Conservation (phyloP, 352 stramenopile genomes). For the Globisporangium cystogenes region DNA sequence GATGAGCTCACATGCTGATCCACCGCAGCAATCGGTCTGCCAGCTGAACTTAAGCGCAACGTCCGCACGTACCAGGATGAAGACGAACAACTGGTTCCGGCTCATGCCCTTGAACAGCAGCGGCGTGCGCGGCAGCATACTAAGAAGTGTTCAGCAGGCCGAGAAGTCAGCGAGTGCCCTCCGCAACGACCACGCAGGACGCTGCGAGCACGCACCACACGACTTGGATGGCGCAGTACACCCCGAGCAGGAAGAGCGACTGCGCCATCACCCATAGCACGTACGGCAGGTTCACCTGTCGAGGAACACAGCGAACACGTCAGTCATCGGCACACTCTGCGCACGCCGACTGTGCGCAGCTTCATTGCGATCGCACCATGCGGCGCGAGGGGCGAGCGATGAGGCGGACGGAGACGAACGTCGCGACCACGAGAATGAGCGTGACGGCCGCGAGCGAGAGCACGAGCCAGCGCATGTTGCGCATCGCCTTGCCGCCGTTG, state of each 20-base stretch:
- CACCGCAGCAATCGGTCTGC: not conserved
- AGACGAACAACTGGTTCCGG: conserved; percentile 83
- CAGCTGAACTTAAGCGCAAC: too few relatives aligned
- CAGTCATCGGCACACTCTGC: too few relatives aligned
- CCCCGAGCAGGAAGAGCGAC: conserved; percentile 44
- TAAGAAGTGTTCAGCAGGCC: conserved; percentile 7
- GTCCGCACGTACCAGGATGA: conserved; percentile 48
- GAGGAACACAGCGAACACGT: not conserved
- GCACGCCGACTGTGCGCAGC: too few relatives aligned
- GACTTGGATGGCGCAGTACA: conserved; percentile 56
- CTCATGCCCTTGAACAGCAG: conserved; percentile 70
- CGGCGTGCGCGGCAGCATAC: conserved; percentile 56
- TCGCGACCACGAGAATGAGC: conserved; percentile 40
- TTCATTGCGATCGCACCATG: conserved; percentile 69
- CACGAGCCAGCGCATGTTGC: conserved; percentile 60
- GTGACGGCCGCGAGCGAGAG: conserved; percentile 34
- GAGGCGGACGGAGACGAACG: conserved; percentile 49
- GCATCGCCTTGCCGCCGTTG: conserved; percentile 48
- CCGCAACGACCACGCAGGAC: too few relatives aligned
- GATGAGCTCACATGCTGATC: not conserved
- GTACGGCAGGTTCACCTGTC: conserved; percentile 72
- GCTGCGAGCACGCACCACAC: conserved; percentile 36
- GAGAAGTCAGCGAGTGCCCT: too few relatives aligned
- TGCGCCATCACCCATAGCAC: conserved; percentile 73
- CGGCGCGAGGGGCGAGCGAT: conserved; percentile 59